Conservation (phyloP, 1,284 basidiomycete species). For the Wolfiporia cocos region DNA sequence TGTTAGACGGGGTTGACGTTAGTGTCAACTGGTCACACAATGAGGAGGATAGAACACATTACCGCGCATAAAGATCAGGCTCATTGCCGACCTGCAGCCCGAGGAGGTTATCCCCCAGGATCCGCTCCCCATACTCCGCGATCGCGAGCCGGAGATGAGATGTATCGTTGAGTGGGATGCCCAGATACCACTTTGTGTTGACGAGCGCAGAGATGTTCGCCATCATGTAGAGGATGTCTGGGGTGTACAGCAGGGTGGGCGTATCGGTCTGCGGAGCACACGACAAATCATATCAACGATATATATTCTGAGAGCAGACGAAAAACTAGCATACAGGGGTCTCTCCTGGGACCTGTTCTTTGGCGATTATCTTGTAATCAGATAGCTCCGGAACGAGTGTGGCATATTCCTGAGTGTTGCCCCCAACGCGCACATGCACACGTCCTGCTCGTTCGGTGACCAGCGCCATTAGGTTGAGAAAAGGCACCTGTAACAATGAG, state of each 20-base stretch:
- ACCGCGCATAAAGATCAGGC: constrained; percentile 43
- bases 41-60: constrained; percentile 24
- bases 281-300: no score
- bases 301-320: no score
- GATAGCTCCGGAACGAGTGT: constrained; percentile 18
- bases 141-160: constrained; percentile 39
- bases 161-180: constrained; percentile 46
- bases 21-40: not conserved
- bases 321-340: constrained; percentile 14
- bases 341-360: constrained; percentile 11
- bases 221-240: constrained; percentile 35
- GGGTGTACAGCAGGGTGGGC: constrained; percentile 35
- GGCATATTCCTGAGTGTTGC: constrained; percentile 70
- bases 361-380: constrained; percentile 13
- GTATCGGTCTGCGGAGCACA: constrained; percentile 30
- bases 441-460: constrained; percentile 54
- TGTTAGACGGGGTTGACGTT: no score
- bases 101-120: constrained; percentile 36
- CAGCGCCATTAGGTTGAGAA: constrained; percentile 62
- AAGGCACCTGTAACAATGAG: constrained; percentile 4
- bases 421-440: constrained; percentile 63
- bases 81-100: constrained; percentile 50
- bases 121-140: constrained; percentile 36
- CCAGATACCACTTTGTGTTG: constrained; percentile 37
- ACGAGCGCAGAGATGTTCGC: constrained; percentile 33